Evolutionary conservation across 2,329 filamentous ascomycete species (phyloP).

Genomic region (Penicillium brasilianum): DNA sequence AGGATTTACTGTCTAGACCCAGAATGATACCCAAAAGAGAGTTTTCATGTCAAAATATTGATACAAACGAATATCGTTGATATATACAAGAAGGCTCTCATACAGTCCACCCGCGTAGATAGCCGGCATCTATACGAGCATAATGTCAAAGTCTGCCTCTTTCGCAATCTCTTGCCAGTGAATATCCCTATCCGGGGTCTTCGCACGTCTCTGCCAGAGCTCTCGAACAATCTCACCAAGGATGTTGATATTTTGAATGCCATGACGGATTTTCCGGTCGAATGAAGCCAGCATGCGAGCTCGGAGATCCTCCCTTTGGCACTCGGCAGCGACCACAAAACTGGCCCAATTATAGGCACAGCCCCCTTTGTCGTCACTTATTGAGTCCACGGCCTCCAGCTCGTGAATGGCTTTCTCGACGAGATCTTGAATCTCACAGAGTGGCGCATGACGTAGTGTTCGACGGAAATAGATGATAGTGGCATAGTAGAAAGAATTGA

Average conservation of each 20-base stretch:
- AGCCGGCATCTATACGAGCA: constrained; percentile 31
- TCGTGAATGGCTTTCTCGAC: constrained; percentile 40
- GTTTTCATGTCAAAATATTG: not conserved
- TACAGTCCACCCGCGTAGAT: not conserved
- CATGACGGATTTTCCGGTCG: constrained; percentile 39
- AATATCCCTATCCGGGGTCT: constrained; percentile 26
- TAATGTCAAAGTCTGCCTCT: constrained; percentile 42
- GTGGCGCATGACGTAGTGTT: constrained; percentile 32
- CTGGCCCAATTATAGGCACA: constrained; percentile 46
- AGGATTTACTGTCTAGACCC: constrained; percentile 29
- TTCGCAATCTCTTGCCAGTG: constrained; percentile 43
- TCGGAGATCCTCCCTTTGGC: constrained; percentile 33
- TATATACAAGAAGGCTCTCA: not conserved
- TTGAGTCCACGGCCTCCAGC: constrained; percentile 39
- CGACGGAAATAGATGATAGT: constrained; percentile 43
- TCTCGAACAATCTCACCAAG: constrained; percentile 39
- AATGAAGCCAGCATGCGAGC: constrained; percentile 40
- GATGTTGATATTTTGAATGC: constrained; percentile 41
- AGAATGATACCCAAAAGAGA: not conserved
- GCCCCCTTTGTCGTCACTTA: constrained; percentile 36
- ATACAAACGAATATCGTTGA: not conserved
- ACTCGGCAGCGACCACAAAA: constrained; percentile 45
- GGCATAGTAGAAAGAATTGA: constrained; percentile 46
- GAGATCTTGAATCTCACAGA: constrained; percentile 37
- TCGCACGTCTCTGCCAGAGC: constrained; percentile 37